Percentiles rank a stretch among this genome's conserved stretches.
Conservation (phyloP, 208 protist genomes). For the Trichomonas vaginalis region DNA sequence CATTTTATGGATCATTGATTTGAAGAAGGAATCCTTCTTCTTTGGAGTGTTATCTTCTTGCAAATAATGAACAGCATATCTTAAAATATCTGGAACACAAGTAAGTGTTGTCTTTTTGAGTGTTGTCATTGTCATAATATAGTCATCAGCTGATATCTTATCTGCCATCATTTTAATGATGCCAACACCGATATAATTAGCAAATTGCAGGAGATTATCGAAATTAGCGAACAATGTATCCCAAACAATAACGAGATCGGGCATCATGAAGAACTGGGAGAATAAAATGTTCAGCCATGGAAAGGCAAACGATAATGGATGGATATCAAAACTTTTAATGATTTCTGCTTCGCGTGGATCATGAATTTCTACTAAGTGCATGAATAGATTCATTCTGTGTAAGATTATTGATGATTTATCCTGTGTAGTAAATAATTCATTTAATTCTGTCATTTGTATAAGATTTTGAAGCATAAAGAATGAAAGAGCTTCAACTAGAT, state of each 20-base stretch:
- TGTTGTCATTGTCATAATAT: not conserved
- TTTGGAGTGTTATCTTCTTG: not conserved
- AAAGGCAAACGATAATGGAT: not conserved
- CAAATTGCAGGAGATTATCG: not conserved
- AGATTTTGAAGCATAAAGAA: not conserved
- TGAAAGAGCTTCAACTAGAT: not conserved
- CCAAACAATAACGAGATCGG: not conserved
- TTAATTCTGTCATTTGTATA: not conserved
- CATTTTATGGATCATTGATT: not conserved
- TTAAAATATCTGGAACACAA: not conserved
- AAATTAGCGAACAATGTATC: not conserved
- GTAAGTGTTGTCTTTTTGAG: not conserved
- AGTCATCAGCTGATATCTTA: not conserved
- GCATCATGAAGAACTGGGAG: not conserved
- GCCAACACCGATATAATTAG: not conserved
- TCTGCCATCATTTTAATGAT: not conserved
- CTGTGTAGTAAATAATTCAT: not conserved
- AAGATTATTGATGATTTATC: not conserved
- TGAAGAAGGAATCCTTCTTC: not conserved
- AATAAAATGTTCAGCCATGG: not conserved
- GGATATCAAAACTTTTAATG: not conserved
- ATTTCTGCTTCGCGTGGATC: not conserved
- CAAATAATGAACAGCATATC: not conserved
- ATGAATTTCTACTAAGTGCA: not conserved
- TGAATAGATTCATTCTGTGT: not conserved